Conservation (phyloP, 257 asterid species). For the Jasminum sambac region DNA sequence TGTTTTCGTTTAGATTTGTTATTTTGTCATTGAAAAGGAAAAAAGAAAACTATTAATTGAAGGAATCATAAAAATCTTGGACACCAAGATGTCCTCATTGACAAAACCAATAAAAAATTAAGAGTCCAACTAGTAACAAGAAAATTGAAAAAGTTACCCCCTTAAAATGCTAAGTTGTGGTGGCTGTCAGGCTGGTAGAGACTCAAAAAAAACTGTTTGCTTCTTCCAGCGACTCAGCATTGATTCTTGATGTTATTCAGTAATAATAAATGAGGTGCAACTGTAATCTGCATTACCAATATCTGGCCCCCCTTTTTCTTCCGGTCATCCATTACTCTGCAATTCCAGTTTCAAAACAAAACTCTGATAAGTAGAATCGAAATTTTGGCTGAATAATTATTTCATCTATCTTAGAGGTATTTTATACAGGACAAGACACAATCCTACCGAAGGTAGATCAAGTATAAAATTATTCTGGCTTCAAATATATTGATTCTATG, state of each 20-base stretch:
- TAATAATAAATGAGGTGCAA: conserved; percentile 1
- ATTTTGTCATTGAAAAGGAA: neutral
- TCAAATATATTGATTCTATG: no score
- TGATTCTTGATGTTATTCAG: neutral
- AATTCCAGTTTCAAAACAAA: neutral
- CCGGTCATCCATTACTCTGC: neutral
- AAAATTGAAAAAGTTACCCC: neutral
- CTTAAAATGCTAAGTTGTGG: neutral
- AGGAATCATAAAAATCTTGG: neutral
- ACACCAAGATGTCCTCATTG: neutral
- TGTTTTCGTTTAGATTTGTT: neutral
- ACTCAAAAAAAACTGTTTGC: neutral
- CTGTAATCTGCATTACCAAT: neutral
- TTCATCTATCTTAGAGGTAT: no score
- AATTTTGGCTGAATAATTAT: no score
- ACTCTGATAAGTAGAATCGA: neutral
- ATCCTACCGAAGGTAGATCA: no score
- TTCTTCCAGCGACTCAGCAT: neutral
- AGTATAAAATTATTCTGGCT: no score
- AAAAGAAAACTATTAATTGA: no score
- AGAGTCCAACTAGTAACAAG: neutral
- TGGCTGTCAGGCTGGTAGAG: neutral
- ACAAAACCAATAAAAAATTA: neutral
- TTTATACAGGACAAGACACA: no score
- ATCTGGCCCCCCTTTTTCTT: neutral